phyloP scores from a whole-genome alignment of 2,329 filamentous ascomycete genomes.

The Hymenoscyphus salicellus region DNA sequence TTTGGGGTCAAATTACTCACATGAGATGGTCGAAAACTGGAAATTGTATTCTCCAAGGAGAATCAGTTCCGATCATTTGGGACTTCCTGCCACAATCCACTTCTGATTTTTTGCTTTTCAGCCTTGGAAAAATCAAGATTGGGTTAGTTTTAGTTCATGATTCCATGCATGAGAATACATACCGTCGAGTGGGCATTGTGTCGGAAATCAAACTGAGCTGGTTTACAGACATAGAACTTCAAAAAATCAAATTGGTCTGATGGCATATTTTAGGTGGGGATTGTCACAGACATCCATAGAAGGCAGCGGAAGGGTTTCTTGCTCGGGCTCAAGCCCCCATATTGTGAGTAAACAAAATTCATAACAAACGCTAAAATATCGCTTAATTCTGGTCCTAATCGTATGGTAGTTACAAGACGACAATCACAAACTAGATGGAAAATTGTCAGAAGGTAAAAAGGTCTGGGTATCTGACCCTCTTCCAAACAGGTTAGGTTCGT shows the following conservation, averaged over 20 bases:
- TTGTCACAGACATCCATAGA: too few species aligned
- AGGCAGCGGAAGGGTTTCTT: too few species aligned
- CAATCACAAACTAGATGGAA: too few species aligned
- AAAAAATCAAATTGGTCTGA: neutral
- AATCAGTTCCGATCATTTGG: constrained; percentile 5
- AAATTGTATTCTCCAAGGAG: constrained; percentile 1
- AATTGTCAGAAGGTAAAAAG: too few species aligned
- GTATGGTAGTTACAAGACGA: too few species aligned
- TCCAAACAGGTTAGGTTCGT: too few species aligned
- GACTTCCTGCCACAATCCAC: constrained; percentile 10
- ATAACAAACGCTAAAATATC: too few species aligned
- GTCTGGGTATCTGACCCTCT: too few species aligned
- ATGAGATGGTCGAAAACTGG: constrained; percentile 7
- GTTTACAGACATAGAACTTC: neutral
- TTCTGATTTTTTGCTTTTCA: constrained; percentile 4
- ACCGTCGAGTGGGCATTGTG: neutral
- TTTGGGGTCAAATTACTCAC: constrained; percentile 5
- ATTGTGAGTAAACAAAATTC: too few species aligned
- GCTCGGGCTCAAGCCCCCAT: too few species aligned
- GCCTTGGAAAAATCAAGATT: constrained; percentile 2
- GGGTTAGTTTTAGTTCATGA: constrained; percentile 5
- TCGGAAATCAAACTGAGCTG: neutral
- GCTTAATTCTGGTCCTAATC: too few species aligned
- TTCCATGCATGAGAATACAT: neutral
- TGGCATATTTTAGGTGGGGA: too few species aligned